A percentile compares a stretch with the other conserved stretches of the same genome.
Conservation (phyloP, 495 filamentous ascomycete species). For the Aspergillus bridgeri region DNA sequence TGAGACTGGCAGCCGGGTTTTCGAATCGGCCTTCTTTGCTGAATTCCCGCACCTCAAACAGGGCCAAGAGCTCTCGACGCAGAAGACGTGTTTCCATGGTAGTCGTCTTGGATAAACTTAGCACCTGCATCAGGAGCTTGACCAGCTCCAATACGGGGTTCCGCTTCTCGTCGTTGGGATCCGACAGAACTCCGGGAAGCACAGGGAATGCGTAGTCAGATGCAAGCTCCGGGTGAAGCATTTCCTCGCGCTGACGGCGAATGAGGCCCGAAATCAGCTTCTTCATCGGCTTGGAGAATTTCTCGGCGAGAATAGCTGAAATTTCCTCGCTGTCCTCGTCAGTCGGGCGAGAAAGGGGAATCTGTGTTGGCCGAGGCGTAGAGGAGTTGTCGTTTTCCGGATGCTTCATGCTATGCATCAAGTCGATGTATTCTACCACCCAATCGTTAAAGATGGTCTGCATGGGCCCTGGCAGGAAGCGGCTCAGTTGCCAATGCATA, state of each 20-base stretch:
- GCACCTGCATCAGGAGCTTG: slow-evolving; percentile 85
- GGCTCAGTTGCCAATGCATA: slow-evolving; percentile 97
- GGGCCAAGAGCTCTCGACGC: slow-evolving; percentile 78
- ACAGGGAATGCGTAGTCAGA: slow-evolving; percentile 84
- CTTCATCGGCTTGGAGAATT: slow-evolving; percentile 84
- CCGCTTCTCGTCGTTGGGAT: slow-evolving; percentile 55
- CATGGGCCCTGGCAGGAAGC: slow-evolving; percentile 77
- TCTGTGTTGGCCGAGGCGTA: slow-evolving; percentile 78
- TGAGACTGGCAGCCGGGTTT: slow-evolving; percentile 76
- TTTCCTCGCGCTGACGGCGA: slow-evolving; percentile 77
- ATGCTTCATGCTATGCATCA: slow-evolving; percentile 84
- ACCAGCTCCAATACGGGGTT: slow-evolving; percentile 88
- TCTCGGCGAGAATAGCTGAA: slow-evolving; percentile 60
- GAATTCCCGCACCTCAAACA: slow-evolving; percentile 95
- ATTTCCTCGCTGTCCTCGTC: slow-evolving; percentile 57
- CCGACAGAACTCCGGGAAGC: slow-evolving; percentile 68
- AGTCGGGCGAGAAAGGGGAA: slow-evolving; percentile 46
- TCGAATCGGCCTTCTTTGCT: slow-evolving; percentile 78
- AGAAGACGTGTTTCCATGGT: slow-evolving; percentile 80
- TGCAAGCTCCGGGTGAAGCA: slow-evolving; percentile 84
- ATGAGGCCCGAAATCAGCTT: slow-evolving; percentile 79
- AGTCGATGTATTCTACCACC: slow-evolving; percentile 89
- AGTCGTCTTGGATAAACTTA: slow-evolving; percentile 77
- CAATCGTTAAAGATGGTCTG: slow-evolving; percentile 87
- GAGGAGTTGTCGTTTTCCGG: slow-evolving; percentile 49